Evolutionary conservation across 192 early-diverging fungal genomes (phyloP).

Genomic region (Backusella psychrophila): DNA sequence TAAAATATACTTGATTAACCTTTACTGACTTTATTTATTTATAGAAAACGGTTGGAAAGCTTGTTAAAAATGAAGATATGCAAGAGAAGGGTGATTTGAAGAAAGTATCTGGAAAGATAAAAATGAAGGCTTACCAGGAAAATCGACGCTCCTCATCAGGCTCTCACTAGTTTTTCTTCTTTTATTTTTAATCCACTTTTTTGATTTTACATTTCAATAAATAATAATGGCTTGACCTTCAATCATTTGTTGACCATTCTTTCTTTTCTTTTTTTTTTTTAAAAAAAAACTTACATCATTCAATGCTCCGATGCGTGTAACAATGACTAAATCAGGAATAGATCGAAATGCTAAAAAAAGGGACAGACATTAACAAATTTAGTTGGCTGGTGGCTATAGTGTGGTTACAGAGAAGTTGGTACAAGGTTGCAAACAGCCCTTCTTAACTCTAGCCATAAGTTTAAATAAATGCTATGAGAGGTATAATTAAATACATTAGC

Average conservation of each 20-base stretch:
- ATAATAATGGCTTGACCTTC: not conserved
- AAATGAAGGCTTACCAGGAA: not conserved
- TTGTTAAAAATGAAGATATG: not conserved
- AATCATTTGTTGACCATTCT: not conserved
- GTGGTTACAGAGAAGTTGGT: not conserved
- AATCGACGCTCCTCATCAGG: not conserved
- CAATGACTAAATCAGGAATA: not conserved
- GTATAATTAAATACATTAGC: not conserved
- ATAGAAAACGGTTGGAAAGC: not conserved
- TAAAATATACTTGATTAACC: not conserved
- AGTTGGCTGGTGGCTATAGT: not conserved
- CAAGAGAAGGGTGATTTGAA: slow-evolving; percentile 2
- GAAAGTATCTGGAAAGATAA: slow-evolving; percentile 6
- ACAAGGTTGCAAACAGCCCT: not conserved
- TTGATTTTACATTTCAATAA: not conserved
- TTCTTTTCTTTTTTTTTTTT: not conserved
- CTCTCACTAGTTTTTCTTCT: not conserved
- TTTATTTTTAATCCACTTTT: not conserved
- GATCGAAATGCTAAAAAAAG: not conserved
- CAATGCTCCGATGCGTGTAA: not conserved
- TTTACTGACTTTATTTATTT: not conserved
- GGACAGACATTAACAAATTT: not conserved
- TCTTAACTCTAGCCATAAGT: not conserved
- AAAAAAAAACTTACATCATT: not conserved
- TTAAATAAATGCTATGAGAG: not conserved